Evolutionary conservation across 768 basidiomycete species (phyloP).

Genomic region (Rhizopogon roseolus): DNA sequence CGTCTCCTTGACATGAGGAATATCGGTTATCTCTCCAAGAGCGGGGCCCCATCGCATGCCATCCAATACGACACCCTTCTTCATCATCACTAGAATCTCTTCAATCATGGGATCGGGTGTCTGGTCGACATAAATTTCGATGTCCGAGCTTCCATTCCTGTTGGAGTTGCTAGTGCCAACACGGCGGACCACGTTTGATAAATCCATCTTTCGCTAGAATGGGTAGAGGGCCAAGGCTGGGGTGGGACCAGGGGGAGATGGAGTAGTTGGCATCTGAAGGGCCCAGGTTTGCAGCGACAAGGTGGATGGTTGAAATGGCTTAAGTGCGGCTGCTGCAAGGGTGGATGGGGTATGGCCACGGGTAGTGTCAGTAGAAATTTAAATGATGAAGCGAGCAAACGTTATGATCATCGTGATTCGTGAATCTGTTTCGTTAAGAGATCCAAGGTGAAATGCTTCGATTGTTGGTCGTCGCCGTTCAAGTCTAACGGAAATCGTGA

Average conservation of each 20-base stretch:
- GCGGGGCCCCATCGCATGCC: conserved; percentile 49
- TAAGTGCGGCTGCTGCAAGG: conserved; percentile 21
- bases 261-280: conserved; percentile 30
- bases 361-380: conserved; percentile 11
- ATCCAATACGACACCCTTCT: conserved; percentile 65
- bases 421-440: conserved; percentile 15
- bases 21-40: conserved; percentile 58
- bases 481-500: conserved; percentile 18
- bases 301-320: conserved; percentile 58
- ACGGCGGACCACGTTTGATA: too few relatives aligned
- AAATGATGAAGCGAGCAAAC: conserved; percentile 7
- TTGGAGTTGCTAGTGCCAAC: conserved; percentile 29
- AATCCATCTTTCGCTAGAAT: too few relatives aligned
- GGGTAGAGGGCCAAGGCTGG: conserved; percentile 5
- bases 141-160: conserved; percentile 38
- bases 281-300: conserved; percentile 65
- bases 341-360: conserved; percentile 24
- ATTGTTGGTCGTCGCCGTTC: conserved; percentile 16
- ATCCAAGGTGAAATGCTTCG: conserved; percentile 9
- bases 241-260: conserved; percentile 17
- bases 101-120: conserved; percentile 55
- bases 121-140: conserved; percentile 72
- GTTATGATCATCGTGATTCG: conserved; percentile 19
- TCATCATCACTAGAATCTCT: conserved; percentile 71
- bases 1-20: conserved; percentile 27